phyloP scores from a whole-genome alignment of 2,329 filamentous ascomycete genomes.

The Dactylella cylindrospora region DNA sequence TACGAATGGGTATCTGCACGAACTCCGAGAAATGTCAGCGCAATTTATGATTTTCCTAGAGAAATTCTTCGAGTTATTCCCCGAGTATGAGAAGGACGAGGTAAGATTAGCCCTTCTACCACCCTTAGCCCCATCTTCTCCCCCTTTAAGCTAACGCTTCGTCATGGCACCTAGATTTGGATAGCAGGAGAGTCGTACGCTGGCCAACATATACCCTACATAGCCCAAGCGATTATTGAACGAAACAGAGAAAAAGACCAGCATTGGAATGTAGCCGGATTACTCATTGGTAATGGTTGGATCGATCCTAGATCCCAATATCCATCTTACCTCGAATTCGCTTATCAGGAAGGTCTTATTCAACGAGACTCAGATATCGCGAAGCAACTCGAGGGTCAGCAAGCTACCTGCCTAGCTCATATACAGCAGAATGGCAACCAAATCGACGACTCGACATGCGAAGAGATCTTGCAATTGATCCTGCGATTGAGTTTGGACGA shows the following conservation, averaged over 20 bases:
- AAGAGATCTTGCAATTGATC: slow-evolving; percentile 72
- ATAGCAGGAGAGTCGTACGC: slow-evolving; percentile 95
- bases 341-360: slow-evolving; percentile 74
- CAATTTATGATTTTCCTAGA: slow-evolving; percentile 88
- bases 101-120: slow-evolving; percentile 60
- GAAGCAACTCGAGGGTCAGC: slow-evolving; percentile 67
- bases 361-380: slow-evolving; percentile 66
- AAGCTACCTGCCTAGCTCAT: slow-evolving; percentile 67
- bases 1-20: slow-evolving; percentile 79
- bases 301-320: slow-evolving; percentile 90
- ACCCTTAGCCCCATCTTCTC: not conserved
- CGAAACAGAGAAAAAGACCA: slow-evolving; percentile 65
- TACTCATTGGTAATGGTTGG: slow-evolving; percentile 97
- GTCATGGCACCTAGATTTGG: slow-evolving; percentile 67
- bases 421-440: slow-evolving; percentile 62
- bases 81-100: slow-evolving; percentile 87
- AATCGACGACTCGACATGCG: slow-evolving; percentile 72
- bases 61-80: slow-evolving; percentile 87
- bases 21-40: slow-evolving; percentile 82
- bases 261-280: slow-evolving; percentile 76
- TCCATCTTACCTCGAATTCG: slow-evolving; percentile 77
- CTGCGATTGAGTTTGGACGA: slow-evolving; percentile 65
- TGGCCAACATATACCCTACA: slow-evolving; percentile 95
- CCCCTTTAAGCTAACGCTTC: not conserved
- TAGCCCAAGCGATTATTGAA: slow-evolving; percentile 84